phyloP scores from a whole-genome alignment of 805 yeast genomes.

The Suhomyces sp. region DNA sequence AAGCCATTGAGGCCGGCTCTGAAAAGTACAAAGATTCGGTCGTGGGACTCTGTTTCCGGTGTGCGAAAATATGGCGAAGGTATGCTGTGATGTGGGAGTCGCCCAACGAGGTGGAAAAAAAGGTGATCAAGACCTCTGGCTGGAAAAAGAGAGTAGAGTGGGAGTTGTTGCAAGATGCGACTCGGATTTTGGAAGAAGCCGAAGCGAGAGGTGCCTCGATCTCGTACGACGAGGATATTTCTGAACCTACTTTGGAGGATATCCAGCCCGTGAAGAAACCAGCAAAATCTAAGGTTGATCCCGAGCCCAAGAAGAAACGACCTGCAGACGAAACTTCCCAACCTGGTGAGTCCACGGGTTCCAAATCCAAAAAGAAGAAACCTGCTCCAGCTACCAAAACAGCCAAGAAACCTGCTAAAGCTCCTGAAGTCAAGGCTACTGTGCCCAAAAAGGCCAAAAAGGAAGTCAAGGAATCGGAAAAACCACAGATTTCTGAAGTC shows the following conservation, averaged over 20 bases:
- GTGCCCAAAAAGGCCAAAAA: slow-evolving; percentile 4
- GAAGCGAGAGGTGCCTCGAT: slow-evolving; percentile 24
- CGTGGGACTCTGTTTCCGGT: slow-evolving; percentile 73
- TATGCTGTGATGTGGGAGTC: slow-evolving; percentile 87
- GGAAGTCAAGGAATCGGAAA: not conserved
- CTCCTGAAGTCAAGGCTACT: not conserved
- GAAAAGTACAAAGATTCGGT: slow-evolving; percentile 24
- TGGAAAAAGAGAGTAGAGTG: slow-evolving; percentile 64
- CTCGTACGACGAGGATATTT: slow-evolving; percentile 15
- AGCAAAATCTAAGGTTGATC: slow-evolving; percentile 2
- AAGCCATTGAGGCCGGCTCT: not conserved
- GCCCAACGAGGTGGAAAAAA: slow-evolving; percentile 63
- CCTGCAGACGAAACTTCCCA: not conserved
- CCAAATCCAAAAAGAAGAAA: not conserved
- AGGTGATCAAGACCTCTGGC: slow-evolving; percentile 42
- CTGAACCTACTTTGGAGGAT: not conserved
- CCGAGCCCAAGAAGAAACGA: slow-evolving; percentile 3
- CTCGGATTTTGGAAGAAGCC: slow-evolving; percentile 49
- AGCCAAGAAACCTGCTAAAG: slow-evolving; percentile 1
- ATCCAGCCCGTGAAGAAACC: not conserved
- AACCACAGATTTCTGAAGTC: slow-evolving; percentile 4
- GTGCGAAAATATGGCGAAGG: slow-evolving; percentile 89
- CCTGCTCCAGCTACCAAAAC: not conserved
- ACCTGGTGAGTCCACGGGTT: not conserved
- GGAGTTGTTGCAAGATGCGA: slow-evolving; percentile 64